Conservation (phyloP, 2,329 filamentous ascomycete genomes). For the Venturia nashicola region DNA sequence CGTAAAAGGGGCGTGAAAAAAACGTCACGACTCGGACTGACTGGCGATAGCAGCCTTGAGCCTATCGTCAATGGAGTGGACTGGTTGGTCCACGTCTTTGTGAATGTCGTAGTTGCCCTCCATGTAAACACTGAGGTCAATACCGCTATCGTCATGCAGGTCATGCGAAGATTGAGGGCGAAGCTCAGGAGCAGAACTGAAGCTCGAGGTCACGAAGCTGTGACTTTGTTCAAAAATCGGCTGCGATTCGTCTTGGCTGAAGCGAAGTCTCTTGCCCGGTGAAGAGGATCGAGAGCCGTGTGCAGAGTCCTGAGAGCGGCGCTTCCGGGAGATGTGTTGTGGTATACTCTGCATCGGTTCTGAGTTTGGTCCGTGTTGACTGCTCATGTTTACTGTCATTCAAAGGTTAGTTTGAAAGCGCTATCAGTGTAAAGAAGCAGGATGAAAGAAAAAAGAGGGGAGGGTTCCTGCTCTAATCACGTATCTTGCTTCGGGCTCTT, state of each 20-base stretch:
- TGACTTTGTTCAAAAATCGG: background rate
- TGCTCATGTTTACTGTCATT: background rate
- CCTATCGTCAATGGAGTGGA: background rate
- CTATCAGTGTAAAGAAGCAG: background rate
- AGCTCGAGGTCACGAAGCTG: conserved; percentile 8
- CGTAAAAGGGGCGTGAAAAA: background rate
- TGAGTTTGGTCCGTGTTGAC: conserved; percentile 2
- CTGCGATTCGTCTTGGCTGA: background rate
- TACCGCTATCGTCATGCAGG: conserved; percentile 9
- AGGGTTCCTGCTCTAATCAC: no score
- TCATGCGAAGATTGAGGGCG: background rate
- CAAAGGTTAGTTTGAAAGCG: background rate
- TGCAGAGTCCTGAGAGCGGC: background rate
- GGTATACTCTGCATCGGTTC: background rate
- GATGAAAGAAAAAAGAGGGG: background rate
- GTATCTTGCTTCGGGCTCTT: background rate
- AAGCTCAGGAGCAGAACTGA: background rate
- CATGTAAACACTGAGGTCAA: conserved; percentile 3
- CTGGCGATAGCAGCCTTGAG: background rate
- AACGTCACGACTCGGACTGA: background rate
- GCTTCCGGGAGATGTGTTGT: background rate
- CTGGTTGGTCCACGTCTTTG: background rate
- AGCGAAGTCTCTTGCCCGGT: background rate
- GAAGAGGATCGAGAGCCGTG: background rate
- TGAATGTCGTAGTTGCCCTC: background rate